phyloP scores from a whole-genome alignment of 495 filamentous ascomycete species.

The Hypoxylon fragiforme region DNA sequence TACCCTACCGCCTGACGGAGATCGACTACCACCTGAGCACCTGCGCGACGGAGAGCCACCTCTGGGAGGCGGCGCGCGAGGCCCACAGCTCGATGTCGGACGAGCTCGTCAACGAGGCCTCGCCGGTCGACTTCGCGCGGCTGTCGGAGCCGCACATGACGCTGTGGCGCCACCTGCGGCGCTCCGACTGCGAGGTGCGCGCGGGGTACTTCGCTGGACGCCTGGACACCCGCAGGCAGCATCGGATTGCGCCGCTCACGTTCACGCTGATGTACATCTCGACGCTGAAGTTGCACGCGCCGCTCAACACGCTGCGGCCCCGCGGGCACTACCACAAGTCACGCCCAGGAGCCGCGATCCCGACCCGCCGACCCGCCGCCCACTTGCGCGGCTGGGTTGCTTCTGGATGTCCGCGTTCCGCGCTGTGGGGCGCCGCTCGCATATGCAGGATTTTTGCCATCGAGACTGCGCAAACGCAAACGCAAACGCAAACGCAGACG shows the following conservation, averaged over 20 bases:
- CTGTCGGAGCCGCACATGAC: conserved; percentile 23
- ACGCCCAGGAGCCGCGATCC: conserved; percentile 20
- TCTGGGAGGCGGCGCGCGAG: conserved; percentile 39
- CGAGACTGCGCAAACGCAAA: conserved; percentile 19
- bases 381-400: conserved; percentile 34
- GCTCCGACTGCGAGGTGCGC: conserved; percentile 17
- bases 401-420: conserved; percentile 24
- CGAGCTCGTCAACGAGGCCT: conserved; percentile 27
- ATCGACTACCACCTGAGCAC: conserved; percentile 40
- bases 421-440: conserved; percentile 35
- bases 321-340: conserved; percentile 30
- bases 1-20: conserved; percentile 35
- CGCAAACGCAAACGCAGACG: background rate
- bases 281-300: conserved; percentile 34
- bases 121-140: conserved; percentile 14
- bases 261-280: conserved; percentile 37
- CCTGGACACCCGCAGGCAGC: conserved; percentile 4
- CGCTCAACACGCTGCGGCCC: conserved; percentile 31
- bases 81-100: conserved; percentile 37
- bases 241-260: conserved; percentile 26
- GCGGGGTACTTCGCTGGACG: conserved; percentile 11
- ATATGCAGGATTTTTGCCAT: conserved; percentile 30
- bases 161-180: conserved; percentile 26
- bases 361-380: conserved; percentile 28
- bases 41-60: conserved; percentile 31